phyloP scores from a whole-genome alignment of 2,329 filamentous ascomycete species.

The Cercospora sp. region DNA sequence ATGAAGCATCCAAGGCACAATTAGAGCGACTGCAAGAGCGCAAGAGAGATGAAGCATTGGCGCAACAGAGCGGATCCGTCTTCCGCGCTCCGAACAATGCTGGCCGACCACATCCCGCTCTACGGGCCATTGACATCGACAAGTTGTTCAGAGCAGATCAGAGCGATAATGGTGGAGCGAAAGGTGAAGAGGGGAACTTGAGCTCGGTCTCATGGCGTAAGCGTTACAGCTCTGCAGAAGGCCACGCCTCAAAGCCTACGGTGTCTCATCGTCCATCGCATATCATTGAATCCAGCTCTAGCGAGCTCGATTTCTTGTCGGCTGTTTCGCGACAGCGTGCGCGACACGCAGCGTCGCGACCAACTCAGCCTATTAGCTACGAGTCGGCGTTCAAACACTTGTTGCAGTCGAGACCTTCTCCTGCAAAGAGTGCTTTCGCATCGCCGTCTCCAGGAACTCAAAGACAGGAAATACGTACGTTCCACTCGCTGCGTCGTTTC shows the following conservation, averaged over 20 bases:
- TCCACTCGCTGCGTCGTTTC: constrained; percentile 4
- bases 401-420: neutral
- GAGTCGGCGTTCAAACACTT: neutral
- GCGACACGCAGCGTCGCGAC: neutral
- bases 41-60: neutral
- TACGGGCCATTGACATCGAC: neutral
- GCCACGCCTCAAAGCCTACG: neutral
- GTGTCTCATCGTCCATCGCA: neutral
- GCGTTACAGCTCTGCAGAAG: neutral
- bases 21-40: neutral
- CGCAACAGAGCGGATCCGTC: neutral
- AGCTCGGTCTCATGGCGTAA: neutral
- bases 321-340: constrained; percentile 1
- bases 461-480: neutral
- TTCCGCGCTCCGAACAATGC: neutral
- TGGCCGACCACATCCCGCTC: neutral
- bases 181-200: neutral
- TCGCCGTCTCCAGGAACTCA: neutral
- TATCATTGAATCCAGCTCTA: neutral
- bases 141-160: neutral
- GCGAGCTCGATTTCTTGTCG: neutral
- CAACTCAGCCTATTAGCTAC: neutral
- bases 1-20: neutral
- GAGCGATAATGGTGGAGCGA: neutral
- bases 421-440: neutral